These are phyloP conservation scores for Sungouiozyma ichnusensis DNA, from an alignment of 805 yeast species.

Conservation along the genomic window DNA sequence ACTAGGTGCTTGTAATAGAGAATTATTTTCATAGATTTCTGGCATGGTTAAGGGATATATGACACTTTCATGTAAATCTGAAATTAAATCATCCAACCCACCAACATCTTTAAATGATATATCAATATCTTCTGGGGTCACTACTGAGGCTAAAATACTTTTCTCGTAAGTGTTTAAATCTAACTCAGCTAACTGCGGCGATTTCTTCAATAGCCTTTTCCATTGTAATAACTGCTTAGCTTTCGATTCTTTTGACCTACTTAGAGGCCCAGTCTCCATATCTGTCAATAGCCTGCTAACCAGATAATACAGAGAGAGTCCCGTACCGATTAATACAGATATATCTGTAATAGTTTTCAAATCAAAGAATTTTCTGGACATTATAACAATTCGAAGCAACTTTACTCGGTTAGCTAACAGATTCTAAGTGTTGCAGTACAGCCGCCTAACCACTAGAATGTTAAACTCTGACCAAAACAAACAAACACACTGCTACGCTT, in stretches of 20 bases:
- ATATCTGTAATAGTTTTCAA: slow-evolving; percentile 36
- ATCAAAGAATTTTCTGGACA: slow-evolving; percentile 29
- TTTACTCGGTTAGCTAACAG: neutral
- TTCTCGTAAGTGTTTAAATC: slow-evolving; percentile 63
- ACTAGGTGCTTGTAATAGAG: slow-evolving; percentile 80
- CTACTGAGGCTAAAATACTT: slow-evolving; percentile 63
- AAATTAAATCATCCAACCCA: slow-evolving; percentile 73
- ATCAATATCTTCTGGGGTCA: slow-evolving; percentile 74
- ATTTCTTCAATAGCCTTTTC: slow-evolving; percentile 43
- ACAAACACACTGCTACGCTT: too few relatives aligned
- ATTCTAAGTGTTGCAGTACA: neutral
- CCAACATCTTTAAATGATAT: slow-evolving; percentile 77
- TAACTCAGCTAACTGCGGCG: slow-evolving; percentile 45
- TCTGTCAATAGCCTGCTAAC: slow-evolving; percentile 35
- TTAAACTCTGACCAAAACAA: too few relatives aligned
- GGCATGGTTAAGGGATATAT: slow-evolving; percentile 78
- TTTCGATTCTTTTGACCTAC: slow-evolving; percentile 47
- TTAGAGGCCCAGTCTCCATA: slow-evolving; percentile 34
- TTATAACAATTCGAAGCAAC: slow-evolving; percentile 4
- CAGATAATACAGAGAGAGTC: slow-evolving; percentile 59
- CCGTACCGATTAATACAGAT: slow-evolving; percentile 48
- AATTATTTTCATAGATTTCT: slow-evolving; percentile 58
- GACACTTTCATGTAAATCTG: slow-evolving; percentile 80
- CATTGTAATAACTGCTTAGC: slow-evolving; percentile 48
- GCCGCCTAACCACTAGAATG: too few relatives aligned